Evolutionary conservation across 176 grass and related monocot species (phyloP).

Genomic region (Tillandsia fasciculata): DNA sequence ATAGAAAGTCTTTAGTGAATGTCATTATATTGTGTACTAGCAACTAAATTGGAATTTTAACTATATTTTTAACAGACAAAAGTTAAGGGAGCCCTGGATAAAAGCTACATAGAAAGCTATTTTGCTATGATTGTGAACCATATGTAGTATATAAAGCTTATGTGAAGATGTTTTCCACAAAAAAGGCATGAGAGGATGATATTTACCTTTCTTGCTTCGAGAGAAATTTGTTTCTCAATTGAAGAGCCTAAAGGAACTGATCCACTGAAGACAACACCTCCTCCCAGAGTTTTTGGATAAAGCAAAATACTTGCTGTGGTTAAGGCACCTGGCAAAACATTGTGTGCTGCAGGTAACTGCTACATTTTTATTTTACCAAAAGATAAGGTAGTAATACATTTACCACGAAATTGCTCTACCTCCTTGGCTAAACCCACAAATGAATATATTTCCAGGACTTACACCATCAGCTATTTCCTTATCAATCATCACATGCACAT

Average conservation of each 20-base stretch:
- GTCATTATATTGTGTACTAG: too few relatives aligned
- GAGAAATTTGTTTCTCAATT: constrained; percentile 20
- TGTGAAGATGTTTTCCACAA: too few relatives aligned
- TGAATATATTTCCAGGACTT: constrained; percentile 33
- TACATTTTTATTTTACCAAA: not conserved
- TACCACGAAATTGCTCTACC: constrained; percentile 7
- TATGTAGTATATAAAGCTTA: too few relatives aligned
- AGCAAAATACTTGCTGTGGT: constrained; percentile 55
- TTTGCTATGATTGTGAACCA: too few relatives aligned
- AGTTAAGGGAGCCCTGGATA: too few relatives aligned
- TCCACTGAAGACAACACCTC: constrained; percentile 54
- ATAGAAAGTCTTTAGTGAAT: too few relatives aligned
- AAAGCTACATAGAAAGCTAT: too few relatives aligned
- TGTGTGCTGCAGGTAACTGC: not conserved
- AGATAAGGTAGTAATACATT: not conserved
- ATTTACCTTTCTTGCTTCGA: constrained; percentile 52
- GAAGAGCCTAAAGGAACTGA: constrained; percentile 42
- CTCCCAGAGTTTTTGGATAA: constrained; percentile 51
- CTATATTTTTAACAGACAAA: too few relatives aligned
- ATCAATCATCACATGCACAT: constrained; percentile 42
- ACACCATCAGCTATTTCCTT: constrained; percentile 34
- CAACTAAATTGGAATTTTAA: too few relatives aligned
- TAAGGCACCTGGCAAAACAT: constrained; percentile 22
- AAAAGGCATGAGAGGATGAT: not conserved
- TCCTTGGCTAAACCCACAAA: constrained; percentile 62